Evolutionary conservation across 345 rosid genomes (phyloP).

Genomic region (Microcos paniculata): DNA sequence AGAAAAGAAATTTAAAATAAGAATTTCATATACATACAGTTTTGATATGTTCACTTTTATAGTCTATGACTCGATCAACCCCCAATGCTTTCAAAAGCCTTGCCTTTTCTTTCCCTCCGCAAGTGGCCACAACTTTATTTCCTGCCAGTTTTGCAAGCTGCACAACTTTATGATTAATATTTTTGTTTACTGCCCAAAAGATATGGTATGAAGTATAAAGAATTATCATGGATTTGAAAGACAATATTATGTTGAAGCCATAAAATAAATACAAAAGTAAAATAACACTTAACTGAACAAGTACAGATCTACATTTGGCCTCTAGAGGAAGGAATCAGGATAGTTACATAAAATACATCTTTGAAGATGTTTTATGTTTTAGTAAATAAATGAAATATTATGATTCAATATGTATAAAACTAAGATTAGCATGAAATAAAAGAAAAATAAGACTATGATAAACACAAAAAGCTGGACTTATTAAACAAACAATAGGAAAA

Average conservation of each 20-base stretch:
- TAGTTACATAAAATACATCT: background rate
- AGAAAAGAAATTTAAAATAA: constrained; percentile 9
- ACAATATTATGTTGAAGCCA: background rate
- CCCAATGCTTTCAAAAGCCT: constrained; percentile 74
- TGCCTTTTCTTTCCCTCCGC: constrained; percentile 90
- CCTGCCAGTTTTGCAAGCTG: constrained; percentile 96
- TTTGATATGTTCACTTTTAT: constrained; percentile 79
- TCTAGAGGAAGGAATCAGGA: background rate
- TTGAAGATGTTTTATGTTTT: background rate
- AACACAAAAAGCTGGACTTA: background rate
- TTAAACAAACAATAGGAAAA: background rate
- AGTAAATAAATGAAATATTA: background rate
- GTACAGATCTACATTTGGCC: background rate
- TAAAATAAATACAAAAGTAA: background rate
- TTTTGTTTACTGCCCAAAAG: background rate
- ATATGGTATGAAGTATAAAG: background rate
- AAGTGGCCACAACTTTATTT: constrained; percentile 82
- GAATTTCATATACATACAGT: constrained; percentile 45
- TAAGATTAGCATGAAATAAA: background rate
- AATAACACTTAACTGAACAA: background rate
- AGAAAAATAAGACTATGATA: background rate
- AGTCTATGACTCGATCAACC: constrained; percentile 87
- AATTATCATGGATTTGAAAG: background rate
- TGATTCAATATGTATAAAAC: background rate
- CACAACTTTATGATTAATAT: constrained; percentile 18